Percentiles rank a stretch among this genome's conserved stretches.
phyloP scores from a whole-genome alignment of 371 early-diverging fungal genomes.

The Furculomyces boomerangus region DNA sequence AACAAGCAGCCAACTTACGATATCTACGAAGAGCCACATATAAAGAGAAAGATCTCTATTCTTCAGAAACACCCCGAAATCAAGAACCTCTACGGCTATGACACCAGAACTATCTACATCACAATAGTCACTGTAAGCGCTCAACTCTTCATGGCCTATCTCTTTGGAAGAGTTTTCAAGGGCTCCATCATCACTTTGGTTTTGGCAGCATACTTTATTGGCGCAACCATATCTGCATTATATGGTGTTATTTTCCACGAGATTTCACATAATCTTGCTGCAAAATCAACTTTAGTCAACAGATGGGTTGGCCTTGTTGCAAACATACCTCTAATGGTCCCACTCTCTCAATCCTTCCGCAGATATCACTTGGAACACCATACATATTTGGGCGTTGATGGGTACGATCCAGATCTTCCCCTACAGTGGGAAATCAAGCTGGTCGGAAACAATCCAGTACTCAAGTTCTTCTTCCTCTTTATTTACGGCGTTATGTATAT shows the following conservation, averaged over 20 bases:
- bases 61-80: slow-evolving; percentile 79
- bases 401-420: slow-evolving; percentile 91
- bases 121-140: slow-evolving; percentile 39
- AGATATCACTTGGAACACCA: slow-evolving; percentile 95
- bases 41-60: slow-evolving; percentile 74
- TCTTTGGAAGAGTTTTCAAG: slow-evolving; percentile 42
- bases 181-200: slow-evolving; percentile 41
- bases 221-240: slow-evolving; percentile 61
- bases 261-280: slow-evolving; percentile 67
- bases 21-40: slow-evolving; percentile 87
- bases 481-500: slow-evolving; percentile 85
- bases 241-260: slow-evolving; percentile 82
- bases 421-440: slow-evolving; percentile 67
- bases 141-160: slow-evolving; percentile 62
- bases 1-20: slow-evolving; percentile 66
- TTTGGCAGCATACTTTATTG: slow-evolving; percentile 53
- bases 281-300: slow-evolving; percentile 47
- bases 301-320: slow-evolving; percentile 61
- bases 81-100: slow-evolving; percentile 63
- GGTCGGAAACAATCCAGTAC: slow-evolving; percentile 50
- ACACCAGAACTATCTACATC: slow-evolving; percentile 56
- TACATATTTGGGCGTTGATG: slow-evolving; percentile 85
- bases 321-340: slow-evolving; percentile 70
- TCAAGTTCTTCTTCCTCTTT: slow-evolving; percentile 63
- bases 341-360: slow-evolving; percentile 67